Evolutionary conservation across 2,329 filamentous ascomycete genomes (phyloP).

Genomic region (Neofusicoccum umdonicola): DNA sequence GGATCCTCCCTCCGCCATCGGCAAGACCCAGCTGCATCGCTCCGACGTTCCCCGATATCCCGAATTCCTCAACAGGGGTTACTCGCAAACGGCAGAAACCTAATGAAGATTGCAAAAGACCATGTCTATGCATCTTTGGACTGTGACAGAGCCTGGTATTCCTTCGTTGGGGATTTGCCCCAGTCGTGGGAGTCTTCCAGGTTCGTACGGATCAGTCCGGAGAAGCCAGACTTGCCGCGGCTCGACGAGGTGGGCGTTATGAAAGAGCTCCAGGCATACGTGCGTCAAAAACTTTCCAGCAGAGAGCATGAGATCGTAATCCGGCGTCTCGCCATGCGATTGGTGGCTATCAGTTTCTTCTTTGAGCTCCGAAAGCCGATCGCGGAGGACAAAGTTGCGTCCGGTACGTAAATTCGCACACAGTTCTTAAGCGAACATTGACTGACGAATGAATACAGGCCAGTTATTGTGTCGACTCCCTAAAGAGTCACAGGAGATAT

Average conservation of each 20-base stretch:
- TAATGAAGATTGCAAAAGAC: no score
- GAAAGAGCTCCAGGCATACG: conserved; percentile 3
- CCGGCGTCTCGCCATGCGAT: conserved; percentile 16
- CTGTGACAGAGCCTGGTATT: conserved; percentile 11
- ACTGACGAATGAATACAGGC: no score
- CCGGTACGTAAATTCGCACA: not conserved
- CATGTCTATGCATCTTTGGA: not conserved
- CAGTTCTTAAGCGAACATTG: no score
- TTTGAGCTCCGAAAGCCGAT: conserved; percentile 18
- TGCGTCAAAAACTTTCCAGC: not conserved
- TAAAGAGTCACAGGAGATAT: no score
- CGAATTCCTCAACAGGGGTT: no score
- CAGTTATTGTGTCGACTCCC: no score
- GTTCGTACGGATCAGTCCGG: conserved; percentile 21
- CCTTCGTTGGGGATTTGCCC: not conserved
- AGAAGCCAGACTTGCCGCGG: conserved; percentile 8
- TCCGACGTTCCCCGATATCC: no score
- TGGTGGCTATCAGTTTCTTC: conserved; percentile 25
- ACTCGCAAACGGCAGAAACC: no score
- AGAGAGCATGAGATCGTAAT: conserved; percentile 6
- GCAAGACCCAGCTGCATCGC: no score
- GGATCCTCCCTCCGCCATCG: conserved; percentile 21
- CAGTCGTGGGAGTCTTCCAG: not conserved
- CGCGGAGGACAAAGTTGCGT: not conserved
- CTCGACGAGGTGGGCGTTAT: conserved; percentile 18